These are phyloP conservation scores for Verticillium nonalfalfae DNA, from an alignment of 2,329 filamentous ascomycete species.

Conservation along the genomic window DNA sequence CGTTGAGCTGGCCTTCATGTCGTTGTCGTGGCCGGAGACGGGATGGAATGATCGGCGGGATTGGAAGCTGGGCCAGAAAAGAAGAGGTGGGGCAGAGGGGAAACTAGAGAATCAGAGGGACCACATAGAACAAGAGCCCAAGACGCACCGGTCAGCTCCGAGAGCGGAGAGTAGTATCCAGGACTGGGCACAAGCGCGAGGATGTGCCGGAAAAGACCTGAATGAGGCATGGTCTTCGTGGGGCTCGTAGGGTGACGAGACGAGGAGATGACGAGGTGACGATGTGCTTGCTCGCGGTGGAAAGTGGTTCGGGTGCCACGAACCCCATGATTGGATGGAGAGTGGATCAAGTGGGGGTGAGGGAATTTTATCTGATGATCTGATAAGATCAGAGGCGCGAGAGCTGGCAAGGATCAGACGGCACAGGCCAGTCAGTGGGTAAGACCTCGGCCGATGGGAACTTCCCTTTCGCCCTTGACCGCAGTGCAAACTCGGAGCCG, in stretches of 20 bases:
- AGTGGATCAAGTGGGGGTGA: slow-evolving; percentile 15
- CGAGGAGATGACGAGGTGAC: not conserved
- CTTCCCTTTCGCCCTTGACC: not conserved
- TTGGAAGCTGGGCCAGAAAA: not conserved
- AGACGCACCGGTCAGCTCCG: not conserved
- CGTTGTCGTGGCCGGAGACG: not conserved
- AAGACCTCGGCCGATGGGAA: not conserved
- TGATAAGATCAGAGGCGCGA: slow-evolving; percentile 33
- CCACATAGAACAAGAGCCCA: not conserved
- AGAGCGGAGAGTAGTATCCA: not conserved
- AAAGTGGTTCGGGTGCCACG: not conserved
- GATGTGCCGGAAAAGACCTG: not conserved
- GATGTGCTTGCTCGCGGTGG: not conserved
- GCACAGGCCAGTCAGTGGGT: not conserved
- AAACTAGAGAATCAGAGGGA: not conserved
- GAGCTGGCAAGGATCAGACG: not conserved
- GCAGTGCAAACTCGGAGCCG: not conserved
- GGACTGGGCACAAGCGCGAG: not conserved
- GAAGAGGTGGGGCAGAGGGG: not conserved
- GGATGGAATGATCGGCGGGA: not conserved
- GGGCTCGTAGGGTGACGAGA: not conserved
- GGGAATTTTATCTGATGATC: slow-evolving; percentile 47
- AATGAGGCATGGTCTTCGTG: not conserved
- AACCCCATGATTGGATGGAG: not conserved
- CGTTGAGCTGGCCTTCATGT: not conserved